Conservation (phyloP, 2,329 filamentous ascomycete species). For the Calycina herbarum region DNA sequence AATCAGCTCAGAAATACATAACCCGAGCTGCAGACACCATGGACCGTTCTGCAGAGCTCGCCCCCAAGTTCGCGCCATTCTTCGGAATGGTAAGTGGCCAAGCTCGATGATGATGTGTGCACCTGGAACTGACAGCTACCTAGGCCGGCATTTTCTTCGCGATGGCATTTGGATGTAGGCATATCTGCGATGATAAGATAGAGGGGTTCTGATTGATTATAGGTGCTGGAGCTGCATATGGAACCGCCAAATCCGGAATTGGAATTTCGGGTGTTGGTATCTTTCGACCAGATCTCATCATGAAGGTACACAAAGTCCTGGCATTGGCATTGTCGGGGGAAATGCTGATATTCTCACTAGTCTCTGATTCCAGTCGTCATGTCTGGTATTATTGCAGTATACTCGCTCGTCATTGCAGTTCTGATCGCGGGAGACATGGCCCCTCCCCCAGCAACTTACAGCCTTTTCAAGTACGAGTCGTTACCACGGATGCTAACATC, state of each 20-base stretch:
- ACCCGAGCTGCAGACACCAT: conserved; percentile 42
- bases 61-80: conserved; percentile 84
- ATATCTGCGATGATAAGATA: conserved; percentile 26
- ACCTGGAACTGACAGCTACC: conserved; percentile 30
- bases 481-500: conserved; percentile 22
- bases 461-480: conserved; percentile 71
- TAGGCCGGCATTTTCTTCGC: conserved; percentile 77
- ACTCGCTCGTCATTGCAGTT: conserved; percentile 94
- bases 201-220: conserved; percentile 32
- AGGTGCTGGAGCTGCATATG: conserved; percentile 73
- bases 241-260: conserved; percentile 85
- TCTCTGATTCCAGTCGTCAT: conserved; percentile 90
- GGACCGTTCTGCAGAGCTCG: conserved; percentile 53
- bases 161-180: conserved; percentile 79
- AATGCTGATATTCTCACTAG: conserved; percentile 43
- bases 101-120: conserved; percentile 18
- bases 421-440: conserved; percentile 89
- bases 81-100: conserved; percentile 73
- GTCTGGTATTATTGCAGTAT: conserved; percentile 98
- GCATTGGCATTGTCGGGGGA: not conserved
- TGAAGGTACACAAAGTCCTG: conserved; percentile 64
- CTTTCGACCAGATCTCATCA: conserved; percentile 83
- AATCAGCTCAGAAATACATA: conserved; percentile 16
- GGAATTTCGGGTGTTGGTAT: conserved; percentile 84
- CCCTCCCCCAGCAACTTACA: conserved; percentile 71